Percentiles rank a stretch among this genome's conserved stretches.
Conservation (phyloP, 768 basidiomycete genomes). For the Calocera viscosa region DNA sequence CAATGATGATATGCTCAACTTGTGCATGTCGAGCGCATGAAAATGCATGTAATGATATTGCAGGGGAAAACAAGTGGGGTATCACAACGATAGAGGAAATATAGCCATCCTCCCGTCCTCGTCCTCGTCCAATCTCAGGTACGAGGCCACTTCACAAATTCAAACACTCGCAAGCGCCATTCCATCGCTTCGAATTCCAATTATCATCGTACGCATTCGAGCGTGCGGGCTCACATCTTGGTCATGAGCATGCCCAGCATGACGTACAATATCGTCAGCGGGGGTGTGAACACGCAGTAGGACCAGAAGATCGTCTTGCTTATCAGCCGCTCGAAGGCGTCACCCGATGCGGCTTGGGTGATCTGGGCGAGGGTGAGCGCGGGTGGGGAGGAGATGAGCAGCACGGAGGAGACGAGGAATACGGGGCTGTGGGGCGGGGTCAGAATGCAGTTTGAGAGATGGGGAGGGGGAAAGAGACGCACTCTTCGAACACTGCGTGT, state of each 20-base stretch:
- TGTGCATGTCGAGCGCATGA: neutral
- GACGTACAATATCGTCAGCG: conserved; percentile 65
- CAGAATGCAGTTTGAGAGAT: neutral
- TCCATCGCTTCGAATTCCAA: too few species aligned
- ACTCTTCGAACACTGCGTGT: conserved; percentile 64
- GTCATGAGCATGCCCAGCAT: conserved; percentile 49
- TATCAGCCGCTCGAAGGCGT: conserved; percentile 83
- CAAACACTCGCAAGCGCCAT: too few species aligned
- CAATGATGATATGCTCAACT: too few species aligned
- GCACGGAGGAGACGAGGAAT: conserved; percentile 71
- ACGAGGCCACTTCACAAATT: too few species aligned
- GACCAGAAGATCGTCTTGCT: conserved; percentile 87
- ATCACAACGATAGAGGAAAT: conserved; percentile 12
- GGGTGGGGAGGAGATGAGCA: conserved; percentile 73
- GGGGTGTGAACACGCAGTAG: conserved; percentile 79
- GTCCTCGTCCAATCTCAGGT: too few species aligned
- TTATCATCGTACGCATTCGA: too few species aligned
- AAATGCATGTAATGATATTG: neutral
- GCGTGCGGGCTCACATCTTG: conserved; percentile 18
- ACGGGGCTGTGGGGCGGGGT: conserved; percentile 46
- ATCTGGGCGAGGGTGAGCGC: conserved; percentile 66
- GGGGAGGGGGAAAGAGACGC: conserved; percentile 26
- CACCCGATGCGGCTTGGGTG: conserved; percentile 72
- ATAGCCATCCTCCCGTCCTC: neutral
- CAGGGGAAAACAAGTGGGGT: conserved; percentile 13